Evolutionary conservation across 306 rosid genomes (phyloP).

Genomic region (Potentilla sterilis): DNA sequence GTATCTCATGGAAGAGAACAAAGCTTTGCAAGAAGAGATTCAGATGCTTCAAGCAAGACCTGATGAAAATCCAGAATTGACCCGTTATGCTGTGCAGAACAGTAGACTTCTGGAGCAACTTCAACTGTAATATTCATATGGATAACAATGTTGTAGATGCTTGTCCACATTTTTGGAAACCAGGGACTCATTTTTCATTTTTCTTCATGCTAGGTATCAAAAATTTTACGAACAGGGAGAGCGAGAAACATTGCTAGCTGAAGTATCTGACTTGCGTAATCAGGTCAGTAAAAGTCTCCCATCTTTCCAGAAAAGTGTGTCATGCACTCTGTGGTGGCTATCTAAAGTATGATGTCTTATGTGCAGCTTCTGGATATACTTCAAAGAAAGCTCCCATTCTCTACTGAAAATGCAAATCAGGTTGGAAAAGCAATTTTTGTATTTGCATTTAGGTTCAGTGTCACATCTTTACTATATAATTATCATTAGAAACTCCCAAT

Average conservation of each 20-base stretch:
- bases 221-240: slow-evolving; percentile 73
- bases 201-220: slow-evolving; percentile 53
- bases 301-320: slow-evolving; percentile 1
- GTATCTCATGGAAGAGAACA: slow-evolving; percentile 69
- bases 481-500: background rate
- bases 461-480: background rate
- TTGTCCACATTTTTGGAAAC: slow-evolving; percentile 21
- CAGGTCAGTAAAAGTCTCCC: slow-evolving; percentile 47
- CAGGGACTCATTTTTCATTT: slow-evolving; percentile 35
- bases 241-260: slow-evolving; percentile 67
- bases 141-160: slow-evolving; percentile 12
- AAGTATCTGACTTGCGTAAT: slow-evolving; percentile 72
- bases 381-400: slow-evolving; percentile 41
- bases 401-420: slow-evolving; percentile 47
- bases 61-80: slow-evolving; percentile 54
- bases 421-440: slow-evolving; percentile 34
- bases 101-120: slow-evolving; percentile 56
- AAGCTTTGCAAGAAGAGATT: slow-evolving; percentile 62
- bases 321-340: slow-evolving; percentile 26
- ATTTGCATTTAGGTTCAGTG: slow-evolving; percentile 3
- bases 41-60: slow-evolving; percentile 53
- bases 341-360: slow-evolving; percentile 23
- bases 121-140: slow-evolving; percentile 50
- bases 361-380: slow-evolving; percentile 56
- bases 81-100: slow-evolving; percentile 57